A percentile compares a stretch with the other conserved stretches of the same genome.
Evolutionary conservation across 805 yeast genomes (phyloP).

Genomic region (Helenozyma baotianmanensis): DNA sequence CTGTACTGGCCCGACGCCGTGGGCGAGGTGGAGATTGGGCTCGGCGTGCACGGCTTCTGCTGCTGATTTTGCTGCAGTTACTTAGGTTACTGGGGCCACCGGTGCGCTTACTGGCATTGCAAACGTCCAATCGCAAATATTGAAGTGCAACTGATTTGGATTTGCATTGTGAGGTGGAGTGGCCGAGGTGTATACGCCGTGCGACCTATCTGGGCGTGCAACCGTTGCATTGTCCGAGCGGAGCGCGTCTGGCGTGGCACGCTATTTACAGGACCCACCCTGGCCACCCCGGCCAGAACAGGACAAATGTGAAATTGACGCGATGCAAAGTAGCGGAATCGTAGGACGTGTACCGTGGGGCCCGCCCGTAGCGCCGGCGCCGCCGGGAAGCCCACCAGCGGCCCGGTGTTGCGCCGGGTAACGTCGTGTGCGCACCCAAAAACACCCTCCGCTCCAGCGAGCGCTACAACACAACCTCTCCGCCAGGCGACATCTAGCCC

Average conservation of each 20-base stretch:
- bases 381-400: no score
- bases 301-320: not conserved
- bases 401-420: no score
- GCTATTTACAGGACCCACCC: not conserved
- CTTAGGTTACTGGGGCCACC: not conserved
- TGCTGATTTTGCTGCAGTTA: slow-evolving; percentile 21
- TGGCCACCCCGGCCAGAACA: not conserved
- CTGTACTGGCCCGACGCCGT: slow-evolving; percentile 29
- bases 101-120: no score
- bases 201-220: no score
- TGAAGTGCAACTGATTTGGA: no score
- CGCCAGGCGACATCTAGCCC: not conserved
- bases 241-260: not conserved
- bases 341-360: no score
- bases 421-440: slow-evolving; percentile 6
- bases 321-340: no score
- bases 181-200: no score
- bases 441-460: not conserved
- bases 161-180: no score
- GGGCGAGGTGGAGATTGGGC: slow-evolving; percentile 29
- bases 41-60: slow-evolving; percentile 29
- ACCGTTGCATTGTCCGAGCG: no score
- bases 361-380: no score
- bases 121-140: no score
- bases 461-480: not conserved